Percentiles rank a stretch among this genome's conserved stretches.
Conservation (phyloP, 2,329 filamentous ascomycete species). For the Botrytis porri region DNA sequence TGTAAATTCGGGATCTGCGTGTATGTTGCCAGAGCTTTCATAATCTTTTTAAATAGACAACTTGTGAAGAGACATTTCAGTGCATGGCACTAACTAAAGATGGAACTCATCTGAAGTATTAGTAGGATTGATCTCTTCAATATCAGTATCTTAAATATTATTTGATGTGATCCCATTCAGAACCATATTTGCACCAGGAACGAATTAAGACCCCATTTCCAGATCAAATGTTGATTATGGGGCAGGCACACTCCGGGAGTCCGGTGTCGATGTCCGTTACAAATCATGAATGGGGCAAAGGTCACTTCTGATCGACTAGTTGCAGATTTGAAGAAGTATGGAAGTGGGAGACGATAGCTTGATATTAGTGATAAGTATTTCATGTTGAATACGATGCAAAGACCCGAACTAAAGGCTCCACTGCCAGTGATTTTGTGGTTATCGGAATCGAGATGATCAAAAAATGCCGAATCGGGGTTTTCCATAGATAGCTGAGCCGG, state of each 20-base stretch:
- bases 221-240: not conserved
- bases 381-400: not conserved
- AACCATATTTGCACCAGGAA: not conserved
- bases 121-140: not conserved
- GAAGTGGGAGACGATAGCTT: not conserved
- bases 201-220: not conserved
- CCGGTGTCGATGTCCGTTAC: not conserved
- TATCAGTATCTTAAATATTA: not conserved
- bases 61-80: no score
- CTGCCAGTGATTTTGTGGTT: not conserved
- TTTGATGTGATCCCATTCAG: not conserved
- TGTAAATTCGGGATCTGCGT: not conserved
- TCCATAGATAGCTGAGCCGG: not conserved
- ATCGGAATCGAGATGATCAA: not conserved
- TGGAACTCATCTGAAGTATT: not conserved
- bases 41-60: not conserved
- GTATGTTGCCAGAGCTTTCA: not conserved
- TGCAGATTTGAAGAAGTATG: not conserved
- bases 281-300: not conserved
- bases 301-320: not conserved
- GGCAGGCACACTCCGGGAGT: not conserved
- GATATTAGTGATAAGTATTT: not conserved
- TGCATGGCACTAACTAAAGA: no score
- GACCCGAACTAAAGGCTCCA: not conserved
- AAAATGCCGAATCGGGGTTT: not conserved